Conservation (phyloP, 2,329 filamentous ascomycete genomes). For the Aspergillus hiratsukae region DNA sequence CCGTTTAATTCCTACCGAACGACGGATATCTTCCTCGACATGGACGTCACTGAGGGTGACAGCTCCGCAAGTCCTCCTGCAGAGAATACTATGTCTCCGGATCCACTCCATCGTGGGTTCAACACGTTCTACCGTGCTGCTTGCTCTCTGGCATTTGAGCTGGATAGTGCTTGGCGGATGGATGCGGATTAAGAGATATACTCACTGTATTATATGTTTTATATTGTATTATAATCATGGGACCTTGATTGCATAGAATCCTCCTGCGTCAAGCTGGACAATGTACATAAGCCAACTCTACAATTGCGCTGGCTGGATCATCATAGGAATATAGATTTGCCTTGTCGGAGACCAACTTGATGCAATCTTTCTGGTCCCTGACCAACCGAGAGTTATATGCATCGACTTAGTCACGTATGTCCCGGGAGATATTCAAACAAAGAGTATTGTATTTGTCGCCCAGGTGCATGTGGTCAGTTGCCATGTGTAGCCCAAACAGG, state of each 20-base stretch:
- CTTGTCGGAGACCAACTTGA: background rate
- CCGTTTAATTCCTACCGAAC: constrained; percentile 26
- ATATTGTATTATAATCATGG: background rate
- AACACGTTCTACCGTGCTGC: constrained; percentile 34
- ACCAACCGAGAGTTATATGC: background rate
- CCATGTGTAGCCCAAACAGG: background rate
- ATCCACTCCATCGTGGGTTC: constrained; percentile 24
- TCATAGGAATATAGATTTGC: background rate
- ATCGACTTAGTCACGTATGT: background rate
- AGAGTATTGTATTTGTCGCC: background rate
- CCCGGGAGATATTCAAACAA: background rate
- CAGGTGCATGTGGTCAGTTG: background rate
- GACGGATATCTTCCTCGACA: constrained; percentile 29
- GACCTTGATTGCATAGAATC: constrained; percentile 1
- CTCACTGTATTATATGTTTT: constrained; percentile 3
- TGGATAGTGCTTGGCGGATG: constrained; percentile 19
- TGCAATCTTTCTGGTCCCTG: background rate
- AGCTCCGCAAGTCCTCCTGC: background rate
- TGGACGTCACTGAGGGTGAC: constrained; percentile 17
- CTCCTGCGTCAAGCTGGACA: background rate
- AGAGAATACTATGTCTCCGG: background rate
- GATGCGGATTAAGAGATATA: background rate
- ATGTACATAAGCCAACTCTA: constrained; percentile 1
- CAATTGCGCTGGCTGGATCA: background rate
- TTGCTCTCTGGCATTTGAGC: constrained; percentile 35